Conservation (phyloP, 2,329 filamentous ascomycete genomes). For the Incumbomyces delicatus region DNA sequence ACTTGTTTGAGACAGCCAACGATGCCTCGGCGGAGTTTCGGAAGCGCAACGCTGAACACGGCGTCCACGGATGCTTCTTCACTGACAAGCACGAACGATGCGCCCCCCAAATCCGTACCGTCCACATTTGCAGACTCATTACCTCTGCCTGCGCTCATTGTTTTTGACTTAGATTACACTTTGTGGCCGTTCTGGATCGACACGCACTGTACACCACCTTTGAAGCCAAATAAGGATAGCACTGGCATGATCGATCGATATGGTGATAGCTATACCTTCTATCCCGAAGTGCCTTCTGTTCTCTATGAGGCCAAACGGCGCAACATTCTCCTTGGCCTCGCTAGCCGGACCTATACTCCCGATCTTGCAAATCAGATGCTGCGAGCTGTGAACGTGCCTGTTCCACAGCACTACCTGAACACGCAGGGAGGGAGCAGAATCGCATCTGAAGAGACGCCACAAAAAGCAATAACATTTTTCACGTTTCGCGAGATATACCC, state of each 20-base stretch:
- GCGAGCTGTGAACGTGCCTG: constrained; percentile 56
- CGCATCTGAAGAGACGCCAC: constrained; percentile 21
- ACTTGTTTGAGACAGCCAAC: neutral
- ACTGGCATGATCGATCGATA: constrained; percentile 26
- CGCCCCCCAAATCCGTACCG: constrained; percentile 23
- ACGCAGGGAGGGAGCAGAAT: constrained; percentile 62
- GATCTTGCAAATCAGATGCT: constrained; percentile 74
- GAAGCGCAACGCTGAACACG: constrained; percentile 1
- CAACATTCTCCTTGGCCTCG: constrained; percentile 56
- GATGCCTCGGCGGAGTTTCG: constrained; percentile 1
- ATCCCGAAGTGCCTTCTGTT: constrained; percentile 57
- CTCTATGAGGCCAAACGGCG: constrained; percentile 51
- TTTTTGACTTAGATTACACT: constrained; percentile 96
- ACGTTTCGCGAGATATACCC: constrained; percentile 57
- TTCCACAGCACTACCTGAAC: constrained; percentile 39
- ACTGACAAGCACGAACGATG: constrained; percentile 1
- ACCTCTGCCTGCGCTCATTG: constrained; percentile 70
- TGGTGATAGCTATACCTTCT: constrained; percentile 63
- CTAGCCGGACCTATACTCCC: constrained; percentile 70
- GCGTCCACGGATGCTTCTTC: constrained; percentile 2
- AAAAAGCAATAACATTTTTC: constrained; percentile 43
- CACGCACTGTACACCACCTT: constrained; percentile 71
- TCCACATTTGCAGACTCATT: constrained; percentile 53
- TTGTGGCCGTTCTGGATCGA: constrained; percentile 99
- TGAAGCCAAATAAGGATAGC: constrained; percentile 41